phyloP scores from a whole-genome alignment of 805 yeast species.

The Tetrapisispora taiwanensis region DNA sequence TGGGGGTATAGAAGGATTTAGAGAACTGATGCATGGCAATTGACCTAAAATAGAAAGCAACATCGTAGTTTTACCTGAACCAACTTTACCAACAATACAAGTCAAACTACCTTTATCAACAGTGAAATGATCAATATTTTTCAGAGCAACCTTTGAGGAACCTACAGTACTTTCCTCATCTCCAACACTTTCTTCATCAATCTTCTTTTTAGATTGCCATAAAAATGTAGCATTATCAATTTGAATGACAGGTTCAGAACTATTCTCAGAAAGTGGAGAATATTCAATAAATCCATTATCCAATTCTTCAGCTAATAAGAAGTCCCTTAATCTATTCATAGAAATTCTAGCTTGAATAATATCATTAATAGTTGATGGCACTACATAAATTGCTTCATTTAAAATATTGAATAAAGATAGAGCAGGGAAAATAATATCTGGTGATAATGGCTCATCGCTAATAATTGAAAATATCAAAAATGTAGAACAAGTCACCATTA shows the following conservation, averaged over 20 bases:
- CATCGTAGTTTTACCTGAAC: conserved; percentile 56
- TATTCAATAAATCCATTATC: conserved; percentile 31
- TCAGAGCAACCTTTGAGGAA: conserved; percentile 41
- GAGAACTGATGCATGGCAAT: conserved; percentile 31
- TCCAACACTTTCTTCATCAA: conserved; percentile 7
- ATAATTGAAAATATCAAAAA: conserved; percentile 45
- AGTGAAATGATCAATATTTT: conserved; percentile 35
- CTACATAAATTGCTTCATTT: conserved; percentile 46
- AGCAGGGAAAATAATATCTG: conserved; percentile 63
- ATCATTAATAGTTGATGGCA: conserved; percentile 49
- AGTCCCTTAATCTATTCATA: conserved; percentile 41
- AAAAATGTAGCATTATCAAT: conserved; percentile 43
- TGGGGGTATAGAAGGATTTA: conserved; percentile 18
- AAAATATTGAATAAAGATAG: conserved; percentile 49
- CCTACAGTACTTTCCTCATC: conserved; percentile 37
- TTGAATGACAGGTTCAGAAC: conserved; percentile 28
- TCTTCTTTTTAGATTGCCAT: conserved; percentile 34
- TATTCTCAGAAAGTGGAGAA: conserved; percentile 15
- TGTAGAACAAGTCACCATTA: conserved; percentile 51
- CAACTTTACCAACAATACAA: conserved; percentile 59
- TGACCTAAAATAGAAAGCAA: conserved; percentile 47
- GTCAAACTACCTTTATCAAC: conserved; percentile 46
- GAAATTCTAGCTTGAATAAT: conserved; percentile 53
- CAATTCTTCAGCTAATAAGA: conserved; percentile 39
- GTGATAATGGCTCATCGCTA: conserved; percentile 43